Evolutionary conservation across 495 filamentous ascomycete genomes (phyloP).

Genomic region (Daldinia childiae): DNA sequence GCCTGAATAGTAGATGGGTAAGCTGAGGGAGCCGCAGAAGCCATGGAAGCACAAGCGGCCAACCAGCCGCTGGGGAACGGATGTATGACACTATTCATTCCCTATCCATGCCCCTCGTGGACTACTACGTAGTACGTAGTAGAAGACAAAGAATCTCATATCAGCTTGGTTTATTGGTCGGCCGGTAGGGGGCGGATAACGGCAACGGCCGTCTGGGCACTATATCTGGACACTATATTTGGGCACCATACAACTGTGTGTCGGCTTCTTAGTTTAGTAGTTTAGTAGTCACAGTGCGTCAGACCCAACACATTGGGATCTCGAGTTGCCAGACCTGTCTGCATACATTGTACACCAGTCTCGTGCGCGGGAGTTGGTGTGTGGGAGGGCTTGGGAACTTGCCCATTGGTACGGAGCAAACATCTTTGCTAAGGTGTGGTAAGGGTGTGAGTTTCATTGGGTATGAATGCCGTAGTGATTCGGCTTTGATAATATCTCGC

Average conservation of each 20-base stretch:
- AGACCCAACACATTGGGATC: constrained; percentile 44
- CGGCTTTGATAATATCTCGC: constrained; percentile 26
- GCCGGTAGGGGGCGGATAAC: constrained; percentile 27
- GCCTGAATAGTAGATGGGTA: constrained; percentile 44
- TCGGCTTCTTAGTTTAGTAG: constrained; percentile 37
- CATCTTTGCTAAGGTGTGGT: constrained; percentile 22
- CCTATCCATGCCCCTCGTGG: constrained; percentile 28
- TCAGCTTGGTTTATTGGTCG: constrained; percentile 33
- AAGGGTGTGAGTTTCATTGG: constrained; percentile 26
- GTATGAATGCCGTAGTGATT: constrained; percentile 16
- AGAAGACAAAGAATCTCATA: constrained; percentile 23
- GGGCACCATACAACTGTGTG: constrained; percentile 8
- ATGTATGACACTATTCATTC: constrained; percentile 33
- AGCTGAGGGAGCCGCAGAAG: constrained; percentile 44
- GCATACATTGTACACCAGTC: constrained; percentile 42
- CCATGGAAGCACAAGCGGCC: constrained; percentile 23
- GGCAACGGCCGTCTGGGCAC: constrained; percentile 40
- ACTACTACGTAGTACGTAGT: constrained; percentile 38
- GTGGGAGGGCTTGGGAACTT: constrained; percentile 27
- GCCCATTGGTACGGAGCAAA: constrained; percentile 18
- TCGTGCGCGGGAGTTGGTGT: constrained; percentile 42
- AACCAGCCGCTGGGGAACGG: constrained; percentile 22
- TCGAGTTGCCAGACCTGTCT: constrained; percentile 30
- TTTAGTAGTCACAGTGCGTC: constrained; percentile 48
- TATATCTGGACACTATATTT: constrained; percentile 37